phyloP scores from a whole-genome alignment of 1,284 basidiomycete genomes.

The Crepidotus sp. region DNA sequence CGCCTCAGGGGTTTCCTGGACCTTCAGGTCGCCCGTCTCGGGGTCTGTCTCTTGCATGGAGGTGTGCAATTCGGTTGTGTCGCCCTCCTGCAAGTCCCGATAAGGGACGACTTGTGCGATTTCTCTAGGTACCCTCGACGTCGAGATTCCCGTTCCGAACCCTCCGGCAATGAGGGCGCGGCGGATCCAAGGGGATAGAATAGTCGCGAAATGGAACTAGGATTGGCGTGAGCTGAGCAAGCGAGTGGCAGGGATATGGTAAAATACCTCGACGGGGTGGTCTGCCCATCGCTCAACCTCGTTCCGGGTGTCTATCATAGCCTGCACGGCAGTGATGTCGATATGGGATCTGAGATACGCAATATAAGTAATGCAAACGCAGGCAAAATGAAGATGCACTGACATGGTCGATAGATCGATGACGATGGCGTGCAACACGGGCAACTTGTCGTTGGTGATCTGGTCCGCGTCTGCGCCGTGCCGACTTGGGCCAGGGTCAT shows the following conservation, averaged over 20 bases:
- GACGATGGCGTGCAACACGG: conserved; percentile 77
- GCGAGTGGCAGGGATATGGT: not conserved
- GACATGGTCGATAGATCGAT: conserved; percentile 87
- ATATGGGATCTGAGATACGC: conserved; percentile 50
- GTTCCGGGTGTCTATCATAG: conserved; percentile 80
- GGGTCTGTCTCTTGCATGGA: conserved; percentile 25
- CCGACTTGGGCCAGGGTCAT: conserved; percentile 74
- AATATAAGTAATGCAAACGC: conserved; percentile 1
- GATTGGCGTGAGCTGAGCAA: not conserved
- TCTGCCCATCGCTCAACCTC: conserved; percentile 87
- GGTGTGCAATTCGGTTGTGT: conserved; percentile 12
- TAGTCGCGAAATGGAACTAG: conserved; percentile 81
- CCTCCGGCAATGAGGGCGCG: conserved; percentile 83
- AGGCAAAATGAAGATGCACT: conserved; percentile 21
- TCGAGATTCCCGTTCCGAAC: conserved; percentile 58
- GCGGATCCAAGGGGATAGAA: conserved; percentile 91
- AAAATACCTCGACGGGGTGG: conserved; percentile 60
- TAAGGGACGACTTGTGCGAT: conserved; percentile 68
- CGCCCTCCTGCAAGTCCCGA: conserved; percentile 30
- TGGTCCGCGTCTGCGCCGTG: conserved; percentile 40
- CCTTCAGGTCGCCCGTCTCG: conserved; percentile 28
- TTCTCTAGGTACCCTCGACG: conserved; percentile 44
- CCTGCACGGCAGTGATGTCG: conserved; percentile 86
- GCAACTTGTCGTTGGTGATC: conserved; percentile 49
- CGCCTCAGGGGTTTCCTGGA: conserved; percentile 12